Evolutionary conservation across 371 early-diverging fungal species (phyloP), one percentile per base, ranked within the genome.

Genomic region (Parasitella parasitica): DNA sequence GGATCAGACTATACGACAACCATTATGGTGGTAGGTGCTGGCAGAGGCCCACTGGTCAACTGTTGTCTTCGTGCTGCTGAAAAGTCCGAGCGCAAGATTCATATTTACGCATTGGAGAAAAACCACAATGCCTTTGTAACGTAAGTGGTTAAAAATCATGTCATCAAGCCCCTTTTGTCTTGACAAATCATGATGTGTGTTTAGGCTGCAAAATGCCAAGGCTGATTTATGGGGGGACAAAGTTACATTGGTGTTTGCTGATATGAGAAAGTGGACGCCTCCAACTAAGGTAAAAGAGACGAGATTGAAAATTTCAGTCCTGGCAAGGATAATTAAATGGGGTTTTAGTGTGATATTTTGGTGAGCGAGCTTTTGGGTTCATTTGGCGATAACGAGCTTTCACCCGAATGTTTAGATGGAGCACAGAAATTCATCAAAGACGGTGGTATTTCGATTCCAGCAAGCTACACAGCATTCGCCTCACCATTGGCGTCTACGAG

Each of bases 351-450:
- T 26, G 97, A 95, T 75, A 91, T 97, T 34, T 75, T 96, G 24
- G 93, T 95, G 22, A 92, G 92, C 62, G 96, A 97, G 73, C 81
- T 97, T 4, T 77, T 97, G 30, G 95, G 96, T 4, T 96, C 96
- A 11, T 94, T 97, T 83, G 97, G 96, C 50, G 97, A 98, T 75
- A 98, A 98, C 73, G 98, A 98, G 71, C 85, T 97, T 4, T 93
- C 96, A 2, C 98, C 98, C 3, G 98, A 98, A 75, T 98, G 97
- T 70, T 76, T 98, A 20, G 94, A 94, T 70, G 97, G 94, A 8
- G 97, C 95, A 6, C 92, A 93, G 64, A 83, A 86, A 52, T 85
- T 93, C 26, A 66, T 97, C 32, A 95, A 92, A 76, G 86, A 75
- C 6, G 86, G 76, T 51, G 97, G 96, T n/a, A 90, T 96, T 26